These are phyloP conservation scores for Secale cereale DNA, from an alignment of 176 grass and related monocot genomes.

Conservation along the genomic window DNA sequence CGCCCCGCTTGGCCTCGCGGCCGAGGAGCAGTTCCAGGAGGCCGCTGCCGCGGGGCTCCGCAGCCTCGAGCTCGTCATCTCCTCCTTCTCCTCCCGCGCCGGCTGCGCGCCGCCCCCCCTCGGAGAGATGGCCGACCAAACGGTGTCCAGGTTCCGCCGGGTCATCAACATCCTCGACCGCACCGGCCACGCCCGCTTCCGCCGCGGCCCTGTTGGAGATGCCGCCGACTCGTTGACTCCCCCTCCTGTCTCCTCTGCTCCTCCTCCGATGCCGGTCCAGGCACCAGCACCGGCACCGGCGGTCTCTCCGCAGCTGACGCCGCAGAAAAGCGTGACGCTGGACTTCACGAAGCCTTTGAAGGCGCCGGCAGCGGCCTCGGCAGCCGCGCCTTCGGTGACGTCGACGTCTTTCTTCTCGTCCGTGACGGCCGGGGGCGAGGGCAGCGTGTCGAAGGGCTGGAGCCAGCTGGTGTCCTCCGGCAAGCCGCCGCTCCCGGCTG, in stretches of 20 bases:
- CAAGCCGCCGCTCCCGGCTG: conserved; percentile 40
- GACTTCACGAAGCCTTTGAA: conserved; percentile 53
- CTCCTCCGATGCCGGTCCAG: background rate
- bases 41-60: conserved; percentile 63
- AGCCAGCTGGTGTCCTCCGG: conserved; percentile 40
- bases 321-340: conserved; percentile 35
- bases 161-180: conserved; percentile 88
- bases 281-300: background rate
- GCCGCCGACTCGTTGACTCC: background rate
- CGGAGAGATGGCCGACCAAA: conserved; percentile 65
- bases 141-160: conserved; percentile 57
- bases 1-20: background rate
- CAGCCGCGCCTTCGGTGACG: conserved; percentile 24
- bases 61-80: conserved; percentile 67
- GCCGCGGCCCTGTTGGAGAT: conserved; percentile 42
- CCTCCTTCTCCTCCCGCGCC: conserved; percentile 37
- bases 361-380: conserved; percentile 1
- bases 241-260: background rate
- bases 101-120: conserved; percentile 17
- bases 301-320: background rate
- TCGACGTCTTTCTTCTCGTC: conserved; percentile 71
- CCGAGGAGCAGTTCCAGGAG: conserved; percentile 52
- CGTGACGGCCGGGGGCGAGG: conserved; percentile 55
- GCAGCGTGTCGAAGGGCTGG: conserved; percentile 69
- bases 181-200: conserved; percentile 87